Evolutionary conservation across 2,329 filamentous ascomycete genomes (phyloP).

Genomic region (Pezizomycotina sp.): DNA sequence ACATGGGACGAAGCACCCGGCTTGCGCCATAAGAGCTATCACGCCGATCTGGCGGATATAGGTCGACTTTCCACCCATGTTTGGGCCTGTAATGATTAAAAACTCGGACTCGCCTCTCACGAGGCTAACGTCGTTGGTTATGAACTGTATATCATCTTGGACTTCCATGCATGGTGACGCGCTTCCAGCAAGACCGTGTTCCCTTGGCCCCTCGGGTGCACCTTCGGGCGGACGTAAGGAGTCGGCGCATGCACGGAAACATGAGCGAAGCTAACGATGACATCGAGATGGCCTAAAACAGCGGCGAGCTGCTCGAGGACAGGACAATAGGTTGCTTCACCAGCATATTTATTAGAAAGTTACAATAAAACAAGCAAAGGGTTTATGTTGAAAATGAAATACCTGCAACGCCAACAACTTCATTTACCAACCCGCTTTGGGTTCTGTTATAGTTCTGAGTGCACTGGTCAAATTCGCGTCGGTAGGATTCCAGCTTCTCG

Average conservation of each 20-base stretch:
- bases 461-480: conserved; percentile 83
- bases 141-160: conserved; percentile 96
- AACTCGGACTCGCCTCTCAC: conserved; percentile 68
- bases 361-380: neutral
- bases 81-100: conserved; percentile 90
- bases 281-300: conserved; percentile 82
- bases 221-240: conserved; percentile 76
- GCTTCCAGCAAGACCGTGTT: conserved; percentile 83
- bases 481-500: conserved; percentile 56
- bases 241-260: conserved; percentile 83
- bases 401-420: conserved; percentile 73
- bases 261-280: conserved; percentile 86
- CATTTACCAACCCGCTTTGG: conserved; percentile 73
- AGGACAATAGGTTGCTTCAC: conserved; percentile 66
- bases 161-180: conserved; percentile 93
- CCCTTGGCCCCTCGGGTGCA: conserved; percentile 74
- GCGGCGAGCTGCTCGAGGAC: conserved; percentile 78
- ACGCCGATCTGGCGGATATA: conserved; percentile 97
- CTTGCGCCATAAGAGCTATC: conserved; percentile 90
- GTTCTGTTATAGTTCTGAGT: conserved; percentile 91
- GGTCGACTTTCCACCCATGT: conserved; percentile 98
- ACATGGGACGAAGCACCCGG: conserved; percentile 91
- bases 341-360: neutral
- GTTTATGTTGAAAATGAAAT: conserved; percentile 5
- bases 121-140: conserved; percentile 87